Evolutionary conservation across 2,329 filamentous ascomycete species (phyloP).

Genomic region (Microdochium bolleyi): DNA sequence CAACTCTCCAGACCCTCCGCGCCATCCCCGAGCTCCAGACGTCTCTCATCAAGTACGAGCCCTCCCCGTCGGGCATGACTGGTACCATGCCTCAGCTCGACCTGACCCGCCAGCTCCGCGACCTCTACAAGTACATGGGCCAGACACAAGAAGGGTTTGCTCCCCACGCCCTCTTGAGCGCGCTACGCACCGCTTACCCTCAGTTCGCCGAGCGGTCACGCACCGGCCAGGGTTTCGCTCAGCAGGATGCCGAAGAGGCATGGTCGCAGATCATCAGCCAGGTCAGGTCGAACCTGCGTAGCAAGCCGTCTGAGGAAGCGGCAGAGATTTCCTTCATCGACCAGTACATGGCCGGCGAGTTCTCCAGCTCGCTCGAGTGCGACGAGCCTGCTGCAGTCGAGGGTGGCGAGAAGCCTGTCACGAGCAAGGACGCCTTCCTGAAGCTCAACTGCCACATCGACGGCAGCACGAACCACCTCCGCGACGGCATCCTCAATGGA

Average conservation of each 20-base stretch:
- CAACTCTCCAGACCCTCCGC: conserved; percentile 85
- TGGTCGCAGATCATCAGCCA: conserved; percentile 93
- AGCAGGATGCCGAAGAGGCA: conserved; percentile 97
- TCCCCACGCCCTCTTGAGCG: conserved; percentile 73
- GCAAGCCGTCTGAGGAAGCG: conserved; percentile 43
- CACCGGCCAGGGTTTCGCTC: conserved; percentile 78
- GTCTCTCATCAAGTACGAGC: conserved; percentile 55
- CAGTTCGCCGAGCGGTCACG: conserved; percentile 90
- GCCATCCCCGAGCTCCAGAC: conserved; percentile 86
- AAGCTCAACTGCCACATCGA: conserved; percentile 97
- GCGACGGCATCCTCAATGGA: conserved; percentile 77
- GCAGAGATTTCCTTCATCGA: conserved; percentile 70
- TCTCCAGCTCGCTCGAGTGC: conserved; percentile 72
- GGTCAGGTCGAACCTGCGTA: conserved; percentile 67
- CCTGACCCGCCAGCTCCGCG: conserved; percentile 68
- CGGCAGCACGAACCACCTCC: conserved; percentile 76
- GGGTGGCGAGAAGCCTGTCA: conserved; percentile 61
- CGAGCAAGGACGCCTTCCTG: conserved; percentile 67
- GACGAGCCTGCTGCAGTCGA: conserved; percentile 74
- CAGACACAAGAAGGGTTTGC: conserved; percentile 82
- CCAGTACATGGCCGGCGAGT: conserved; percentile 79
- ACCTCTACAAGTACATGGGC: conserved; percentile 83
- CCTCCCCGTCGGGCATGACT: conserved; percentile 12
- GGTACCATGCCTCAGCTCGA: conserved; percentile 50
- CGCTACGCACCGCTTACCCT: conserved; percentile 72